Evolutionary conservation across 164 flowering plant genomes (phyloP).

Genomic region (Vitis amurensis): DNA sequence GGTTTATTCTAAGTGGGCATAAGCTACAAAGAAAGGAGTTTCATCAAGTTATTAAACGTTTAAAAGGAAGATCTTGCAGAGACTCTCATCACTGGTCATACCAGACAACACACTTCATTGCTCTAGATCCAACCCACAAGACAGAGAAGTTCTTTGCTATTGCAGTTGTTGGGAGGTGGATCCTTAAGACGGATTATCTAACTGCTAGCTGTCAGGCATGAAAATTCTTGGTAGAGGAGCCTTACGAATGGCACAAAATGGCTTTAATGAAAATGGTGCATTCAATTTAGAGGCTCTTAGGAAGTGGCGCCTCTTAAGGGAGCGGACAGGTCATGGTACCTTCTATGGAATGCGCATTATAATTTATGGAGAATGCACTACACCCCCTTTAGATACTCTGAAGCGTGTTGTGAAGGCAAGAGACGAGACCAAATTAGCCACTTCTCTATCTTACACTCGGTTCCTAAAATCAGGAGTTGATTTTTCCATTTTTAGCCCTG

Average conservation of each 20-base stretch:
- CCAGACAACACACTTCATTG: conserved; percentile 91
- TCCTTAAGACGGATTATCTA: conserved; percentile 83
- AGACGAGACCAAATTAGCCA: conserved; percentile 84
- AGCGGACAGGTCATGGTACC: conserved; percentile 93
- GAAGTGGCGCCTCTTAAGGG: conserved; percentile 86
- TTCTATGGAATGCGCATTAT: conserved; percentile 82
- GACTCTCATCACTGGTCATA: conserved; percentile 97
- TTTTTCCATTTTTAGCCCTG: conserved; percentile 81
- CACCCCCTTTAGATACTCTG: conserved; percentile 87
- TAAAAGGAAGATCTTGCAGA: conserved; percentile 79
- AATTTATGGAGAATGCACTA: conserved; percentile 88
- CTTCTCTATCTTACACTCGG: conserved; percentile 86
- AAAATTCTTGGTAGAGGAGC: conserved; percentile 69
- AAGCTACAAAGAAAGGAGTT: conserved; percentile 78
- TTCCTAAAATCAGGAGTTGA: conserved; percentile 76
- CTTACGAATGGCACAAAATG: conserved; percentile 87
- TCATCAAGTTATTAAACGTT: conserved; percentile 59
- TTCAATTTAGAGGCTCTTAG: conserved; percentile 89
- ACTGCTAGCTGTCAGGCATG: conserved; percentile 71
- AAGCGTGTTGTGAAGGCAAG: conserved; percentile 94
- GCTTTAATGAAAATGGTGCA: conserved; percentile 80
- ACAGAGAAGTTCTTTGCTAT: conserved; percentile 98
- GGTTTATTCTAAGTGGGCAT: conserved; percentile 87
- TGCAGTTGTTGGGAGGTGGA: conserved; percentile 98
- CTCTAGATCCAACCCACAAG: conserved; percentile 72